Base-by-base conservation (phyloP, 148 eudicot genomes). In the Diospyros kaki region DNA sequence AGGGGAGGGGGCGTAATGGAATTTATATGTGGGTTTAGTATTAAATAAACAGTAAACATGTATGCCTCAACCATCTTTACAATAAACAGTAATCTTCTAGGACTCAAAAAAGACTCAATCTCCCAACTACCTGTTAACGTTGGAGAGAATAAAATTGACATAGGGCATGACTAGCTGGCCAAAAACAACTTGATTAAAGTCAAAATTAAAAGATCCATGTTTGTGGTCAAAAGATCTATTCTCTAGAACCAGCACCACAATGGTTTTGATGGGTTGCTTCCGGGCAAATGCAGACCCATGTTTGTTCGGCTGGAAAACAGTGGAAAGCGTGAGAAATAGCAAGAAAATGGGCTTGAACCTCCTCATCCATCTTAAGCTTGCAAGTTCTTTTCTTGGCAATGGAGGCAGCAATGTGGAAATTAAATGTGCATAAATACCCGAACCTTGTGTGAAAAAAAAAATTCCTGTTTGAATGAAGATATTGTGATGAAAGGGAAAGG, bases 151-250 rank as follows among this genome's bases (percentile, higher is more conserved):
- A n/a, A n/a, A n/a, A n/a, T n/a, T n/a, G n/a, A n/a, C n/a, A n/a
- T n/a, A n/a, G n/a, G n/a, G n/a, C n/a, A n/a, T n/a, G n/a, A n/a
- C n/a, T n/a, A n/a, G n/a, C n/a, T n/a, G n/a, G n/a, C n/a, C n/a
- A n/a, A n/a, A n/a, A n/a, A n/a, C n/a, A n/a, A n/a, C n/a, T n/a
- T n/a, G n/a, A n/a, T n/a, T n/a, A n/a, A n/a, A n/a, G n/a, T n/a
- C n/a, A n/a, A n/a, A n/a, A n/a, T n/a, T n/a, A n/a, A n/a, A n/a
- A n/a, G n/a, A n/a, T n/a, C n/a, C n/a, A n/a, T n/a, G n/a, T n/a
- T n/a, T 80, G 82, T 94, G 98, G 48, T 94, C 98, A 58, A 94
- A 94, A 68, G 98, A 94, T 74, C 98, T 76, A 84, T 94, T 94
- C 69, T 94, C 97, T 65, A 94, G 71, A 41, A 94, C 97, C 68